Evolutionary conservation across 176 grass and related monocot species (phyloP).

Genomic region (Carex kokanica): DNA sequence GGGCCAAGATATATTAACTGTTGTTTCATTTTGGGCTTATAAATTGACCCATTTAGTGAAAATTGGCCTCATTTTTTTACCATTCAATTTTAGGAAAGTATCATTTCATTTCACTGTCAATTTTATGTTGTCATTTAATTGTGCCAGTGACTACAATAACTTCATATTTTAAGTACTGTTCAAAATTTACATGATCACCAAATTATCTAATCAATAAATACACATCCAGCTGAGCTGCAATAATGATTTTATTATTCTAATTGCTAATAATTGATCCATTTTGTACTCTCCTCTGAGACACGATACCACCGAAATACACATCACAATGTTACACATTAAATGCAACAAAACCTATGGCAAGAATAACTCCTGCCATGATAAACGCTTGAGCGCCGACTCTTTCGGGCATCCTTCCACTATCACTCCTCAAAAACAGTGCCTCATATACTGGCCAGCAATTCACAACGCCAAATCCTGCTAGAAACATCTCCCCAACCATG

Average conservation of each 20-base stretch:
- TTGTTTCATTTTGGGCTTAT: not conserved
- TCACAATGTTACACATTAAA: conserved; percentile 14
- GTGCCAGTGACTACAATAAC: not conserved
- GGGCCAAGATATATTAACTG: not conserved
- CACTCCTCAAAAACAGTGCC: conserved; percentile 39
- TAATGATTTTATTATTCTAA: not conserved
- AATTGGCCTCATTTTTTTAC: not conserved
- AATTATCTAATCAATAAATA: not conserved
- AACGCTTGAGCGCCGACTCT: conserved; percentile 5
- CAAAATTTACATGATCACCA: not conserved
- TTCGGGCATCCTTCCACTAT: conserved; percentile 38
- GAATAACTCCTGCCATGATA: not conserved
- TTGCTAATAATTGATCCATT: not conserved
- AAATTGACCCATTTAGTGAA: not conserved
- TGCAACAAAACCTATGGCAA: conserved; percentile 13
- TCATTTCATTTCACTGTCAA: not conserved
- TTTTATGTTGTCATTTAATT: not conserved
- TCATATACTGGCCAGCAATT: conserved; percentile 44
- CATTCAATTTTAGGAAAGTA: not conserved
- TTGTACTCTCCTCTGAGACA: not conserved
- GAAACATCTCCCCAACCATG: conserved; percentile 37
- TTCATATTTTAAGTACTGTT: not conserved
- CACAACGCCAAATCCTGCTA: conserved; percentile 28
- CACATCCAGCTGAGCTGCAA: not conserved
- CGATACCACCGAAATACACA: not conserved